Evolutionary conservation across 345 rosid genomes (phyloP), one percentile per base, ranked within the genome.

Genomic region (Aegle marmelos): DNA sequence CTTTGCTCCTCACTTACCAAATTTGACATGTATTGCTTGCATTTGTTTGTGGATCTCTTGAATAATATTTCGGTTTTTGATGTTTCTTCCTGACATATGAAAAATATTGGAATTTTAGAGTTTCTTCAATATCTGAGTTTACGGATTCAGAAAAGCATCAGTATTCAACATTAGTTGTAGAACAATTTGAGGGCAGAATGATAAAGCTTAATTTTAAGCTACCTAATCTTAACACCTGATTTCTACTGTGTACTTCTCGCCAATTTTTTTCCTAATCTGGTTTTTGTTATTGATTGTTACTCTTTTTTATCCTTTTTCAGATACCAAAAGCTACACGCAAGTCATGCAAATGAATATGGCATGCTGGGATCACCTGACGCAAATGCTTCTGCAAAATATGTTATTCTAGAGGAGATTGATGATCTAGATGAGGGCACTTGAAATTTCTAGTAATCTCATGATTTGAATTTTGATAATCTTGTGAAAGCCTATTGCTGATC

Each of bases 321-420:
- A 80, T 96, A 96, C 74, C 85, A 86, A 34, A 96, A 90, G 79
- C 89, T 96, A 67, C 88, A 88, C 56, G 85, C 81, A 57, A 87
- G 89, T 28, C 89, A 85, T 63, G 74, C 60, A 36, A 50, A 77
- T 60, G 91, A 82, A 76, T 83, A 80, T 61, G 87, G 83, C 58
- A 74, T 45, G 39, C 69, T 14, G 0, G 78, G 77, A 68, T 72
- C 81, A 7, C 74, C 81, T 9, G 30, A 75, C n/a, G 74, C 81
- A 61, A 85, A 76, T 71, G 82, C 72, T 79, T 81, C 88, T 45
- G 89, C 90, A 0, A 93, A 90, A 81, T 96, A 96, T 83, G 97
- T 91, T 77, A 96, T 93, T 80, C 93, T 95, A 36, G 97, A 95
- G 84, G 97, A 93, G 85, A 82, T 84, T 85, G 94, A 93, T 75